Conservation (phyloP, 1,139 yeast species). For the Yamadazyma jaroonii region DNA sequence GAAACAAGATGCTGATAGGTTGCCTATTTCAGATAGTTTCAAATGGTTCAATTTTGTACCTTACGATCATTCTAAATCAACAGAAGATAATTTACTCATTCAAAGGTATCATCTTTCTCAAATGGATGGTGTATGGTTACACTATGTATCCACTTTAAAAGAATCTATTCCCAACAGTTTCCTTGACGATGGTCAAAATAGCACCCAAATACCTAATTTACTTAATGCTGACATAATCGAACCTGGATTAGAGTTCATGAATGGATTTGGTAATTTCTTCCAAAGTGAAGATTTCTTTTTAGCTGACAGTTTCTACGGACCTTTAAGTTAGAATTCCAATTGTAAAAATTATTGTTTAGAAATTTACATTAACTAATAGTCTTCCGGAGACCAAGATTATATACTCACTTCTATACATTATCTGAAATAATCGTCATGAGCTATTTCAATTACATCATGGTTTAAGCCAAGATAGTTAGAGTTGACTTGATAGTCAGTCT, state of each 20-base stretch:
- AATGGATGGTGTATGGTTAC: conserved; percentile 12
- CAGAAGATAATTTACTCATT: conserved; percentile 9
- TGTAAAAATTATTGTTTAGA: too few species aligned
- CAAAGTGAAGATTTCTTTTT: conserved; percentile 9
- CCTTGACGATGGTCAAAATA: conserved; percentile 2
- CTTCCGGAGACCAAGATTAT: too few species aligned
- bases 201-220: conserved; percentile 5
- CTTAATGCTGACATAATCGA: conserved; percentile 7
- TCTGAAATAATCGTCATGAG: conserved; percentile 30
- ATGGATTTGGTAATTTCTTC: conserved; percentile 7
- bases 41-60: conserved; percentile 13
- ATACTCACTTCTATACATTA: too few species aligned
- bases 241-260: conserved; percentile 4
- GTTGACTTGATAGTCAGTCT: conserved; percentile 19
- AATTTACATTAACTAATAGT: too few species aligned
- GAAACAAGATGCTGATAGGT: conserved; percentile 1
- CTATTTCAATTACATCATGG: conserved; percentile 22
- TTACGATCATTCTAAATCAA: conserved; percentile 10
- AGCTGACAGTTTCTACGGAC: conserved; percentile 4
- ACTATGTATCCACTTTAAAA: conserved; percentile 5
- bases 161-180: conserved; percentile 5
- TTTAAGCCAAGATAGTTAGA: conserved; percentile 26
- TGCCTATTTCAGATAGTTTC: conserved; percentile 3
- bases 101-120: conserved; percentile 14
- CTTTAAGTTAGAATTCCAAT: neutral